Evolutionary conservation across 1,284 basidiomycete genomes (phyloP), one percentile per base, ranked within the genome.

Genomic region (Anthracocystis setariae): DNA sequence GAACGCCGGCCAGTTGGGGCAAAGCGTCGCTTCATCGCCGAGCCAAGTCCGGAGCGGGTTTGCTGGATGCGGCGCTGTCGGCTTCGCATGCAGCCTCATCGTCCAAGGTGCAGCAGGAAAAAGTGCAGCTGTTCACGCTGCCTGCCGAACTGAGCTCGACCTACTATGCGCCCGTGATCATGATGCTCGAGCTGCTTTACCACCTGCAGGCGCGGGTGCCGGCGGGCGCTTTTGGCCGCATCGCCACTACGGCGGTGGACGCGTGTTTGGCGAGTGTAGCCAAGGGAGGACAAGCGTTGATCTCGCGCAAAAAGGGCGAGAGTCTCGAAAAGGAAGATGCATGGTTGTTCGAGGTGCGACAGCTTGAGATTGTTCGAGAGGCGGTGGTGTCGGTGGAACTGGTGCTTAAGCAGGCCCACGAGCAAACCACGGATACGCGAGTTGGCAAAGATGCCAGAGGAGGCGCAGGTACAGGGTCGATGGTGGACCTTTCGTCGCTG

Each of bases 31-130:
- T 46, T n/a, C 71, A 70, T 35, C 49, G 57, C 8, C 42, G 72
- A 8, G 71, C 42, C 32, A 74, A 65, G 55, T 71, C 68, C 2
- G 72, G 72, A 3, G 72, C 72, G 5, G 72, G 72, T 0, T 23
- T 74, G 39, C 47, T 74, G 2, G 63, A 74, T 48, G 72, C 72
- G 15, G 72, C 71, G 1, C 48, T 66, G 8, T 49, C 58, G 0
- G 53, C 62, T 3, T 67, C 63, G 18, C 64, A 60, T 20, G 53
- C 63, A 2, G 54, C 65, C 1, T 73, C 64, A 1, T 46, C 56
- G 1, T 60, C 61, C 7, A 64, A 40, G 24, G 44, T 45, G 13
- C 52, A 49, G 46, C 52, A 61, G 20, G 59, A 59, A 7, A 67
- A 66, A 29, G 64, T 74, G 35, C 25, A 65, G 51, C 69, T 74